phyloP scores from a whole-genome alignment of 1,284 basidiomycete species.

The Amylostereum areolatum region DNA sequence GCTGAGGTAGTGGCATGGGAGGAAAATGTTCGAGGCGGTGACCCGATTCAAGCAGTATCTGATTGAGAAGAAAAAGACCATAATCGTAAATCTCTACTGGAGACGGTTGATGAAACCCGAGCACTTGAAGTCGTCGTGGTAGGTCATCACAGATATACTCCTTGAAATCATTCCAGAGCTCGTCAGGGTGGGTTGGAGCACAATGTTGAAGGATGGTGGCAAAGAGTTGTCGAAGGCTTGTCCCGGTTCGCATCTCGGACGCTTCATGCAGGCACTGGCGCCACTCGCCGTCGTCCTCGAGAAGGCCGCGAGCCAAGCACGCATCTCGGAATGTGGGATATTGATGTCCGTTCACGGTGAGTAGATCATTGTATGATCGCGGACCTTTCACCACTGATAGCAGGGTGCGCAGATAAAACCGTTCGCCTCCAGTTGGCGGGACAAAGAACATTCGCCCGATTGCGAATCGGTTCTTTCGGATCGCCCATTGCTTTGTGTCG shows the following conservation, averaged over 20 bases:
- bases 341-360: constrained; percentile 13
- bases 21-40: constrained; percentile 21
- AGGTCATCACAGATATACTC: constrained; percentile 35
- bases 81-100: constrained; percentile 32
- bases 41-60: constrained; percentile 21
- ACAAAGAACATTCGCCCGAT: constrained; percentile 30
- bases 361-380: constrained; percentile 25
- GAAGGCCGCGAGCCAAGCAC: constrained; percentile 33
- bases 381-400: constrained; percentile 27
- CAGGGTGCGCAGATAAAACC: constrained; percentile 28
- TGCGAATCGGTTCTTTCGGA: constrained; percentile 7
- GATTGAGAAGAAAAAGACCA: constrained; percentile 30
- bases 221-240: constrained; percentile 33
- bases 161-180: constrained; percentile 31
- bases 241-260: constrained; percentile 30
- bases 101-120: constrained; percentile 15
- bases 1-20: constrained; percentile 22
- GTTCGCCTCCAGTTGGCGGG: constrained; percentile 20
- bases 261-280: constrained; percentile 35
- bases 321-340: constrained; percentile 23
- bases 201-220: constrained; percentile 30
- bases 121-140: constrained; percentile 11
- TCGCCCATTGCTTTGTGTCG: constrained; percentile 9
- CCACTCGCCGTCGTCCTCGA: constrained; percentile 42
- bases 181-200: constrained; percentile 23